Evolutionary conservation across 2,329 filamentous ascomycete species (phyloP), one percentile per base, ranked within the genome.

Genomic region (Knufia petricola): DNA sequence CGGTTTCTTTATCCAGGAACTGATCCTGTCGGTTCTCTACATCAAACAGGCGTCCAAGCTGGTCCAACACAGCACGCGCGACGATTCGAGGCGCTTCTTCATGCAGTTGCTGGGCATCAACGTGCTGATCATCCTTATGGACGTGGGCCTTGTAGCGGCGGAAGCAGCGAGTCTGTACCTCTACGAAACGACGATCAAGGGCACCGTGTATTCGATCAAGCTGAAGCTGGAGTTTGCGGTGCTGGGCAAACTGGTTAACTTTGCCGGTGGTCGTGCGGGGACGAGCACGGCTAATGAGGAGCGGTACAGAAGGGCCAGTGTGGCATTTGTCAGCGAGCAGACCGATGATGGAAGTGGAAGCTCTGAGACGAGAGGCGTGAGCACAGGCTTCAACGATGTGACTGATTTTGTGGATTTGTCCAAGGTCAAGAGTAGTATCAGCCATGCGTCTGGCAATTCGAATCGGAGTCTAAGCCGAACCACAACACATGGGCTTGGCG

Each of bases 1-100:
- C 4, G 65, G 74, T 6, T 79, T 79, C 57, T 77, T 73, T 55
- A 47, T 77, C 10, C 76, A 79, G 55, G 76, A 79, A 50, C 66
- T 73, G 44, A 65, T 76, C 52, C 69, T 79, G 43, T 77, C 74
- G 1, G 64, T 65, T 1, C 62, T 76, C 17, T 79, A 77, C 58
- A 76, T 79, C 49, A 64, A 63, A 59, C 73, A 78, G 53, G 75
- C 76, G 0, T 60, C 73, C 50, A 70, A 67, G 69, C 67, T 77
- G 49, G 64, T 78, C 46, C 67, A 67, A 6, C 55, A 70, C 8
- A 68, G 74, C 50, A 65, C 66, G 17, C 64, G 70, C 46, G 59
- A 60, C 19, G 59, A 61, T 48, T 69, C 68, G 41, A 66, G 66
- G 56, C 66, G 66, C 48, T 68, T 74, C 51, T 70, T 73, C 64